These are phyloP conservation scores for Spiraea crenata DNA, from an alignment of 331 rosid genomes.

Conservation along the genomic window DNA sequence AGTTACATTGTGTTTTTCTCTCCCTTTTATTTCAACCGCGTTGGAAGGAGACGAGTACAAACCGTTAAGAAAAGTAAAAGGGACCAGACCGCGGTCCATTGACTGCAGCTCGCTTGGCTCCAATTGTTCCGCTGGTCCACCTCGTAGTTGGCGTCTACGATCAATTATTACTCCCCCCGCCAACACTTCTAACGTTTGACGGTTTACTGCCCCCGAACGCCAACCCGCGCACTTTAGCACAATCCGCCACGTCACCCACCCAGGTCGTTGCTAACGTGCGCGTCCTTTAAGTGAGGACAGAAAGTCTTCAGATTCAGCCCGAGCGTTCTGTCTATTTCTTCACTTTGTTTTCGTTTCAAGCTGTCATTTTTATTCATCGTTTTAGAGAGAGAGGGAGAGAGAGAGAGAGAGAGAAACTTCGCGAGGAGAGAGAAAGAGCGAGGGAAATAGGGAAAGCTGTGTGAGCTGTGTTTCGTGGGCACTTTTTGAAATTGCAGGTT, in stretches of 20 bases:
- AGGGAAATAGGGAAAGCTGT: slow-evolving; percentile 21
- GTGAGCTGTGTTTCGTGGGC: slow-evolving; percentile 24
- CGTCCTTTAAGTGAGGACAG: too few species aligned
- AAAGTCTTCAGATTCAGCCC: too few species aligned
- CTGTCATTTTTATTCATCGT: slow-evolving; percentile 2
- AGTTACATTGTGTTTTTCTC: too few species aligned
- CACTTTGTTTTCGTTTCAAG: background rate
- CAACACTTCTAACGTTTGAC: background rate
- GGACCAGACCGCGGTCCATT: background rate
- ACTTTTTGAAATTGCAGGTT: slow-evolving; percentile 61
- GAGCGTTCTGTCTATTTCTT: too few species aligned
- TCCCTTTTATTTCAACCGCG: background rate
- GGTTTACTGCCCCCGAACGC: background rate
- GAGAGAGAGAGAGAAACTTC: slow-evolving; percentile 5
- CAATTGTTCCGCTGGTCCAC: slow-evolving; percentile 10
- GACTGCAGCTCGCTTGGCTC: background rate
- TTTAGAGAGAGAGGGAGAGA: slow-evolving; percentile 7
- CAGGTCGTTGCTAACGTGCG: slow-evolving; percentile 33
- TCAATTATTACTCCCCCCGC: background rate
- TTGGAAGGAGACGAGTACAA: background rate
- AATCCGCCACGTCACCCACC: background rate
- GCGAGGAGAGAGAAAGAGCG: background rate
- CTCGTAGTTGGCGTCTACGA: background rate
- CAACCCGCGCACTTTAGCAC: slow-evolving; percentile 23
- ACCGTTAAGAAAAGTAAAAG: background rate